Conservation (phyloP, 2,329 filamentous ascomycete genomes). For the Aspergillus neotritici region DNA sequence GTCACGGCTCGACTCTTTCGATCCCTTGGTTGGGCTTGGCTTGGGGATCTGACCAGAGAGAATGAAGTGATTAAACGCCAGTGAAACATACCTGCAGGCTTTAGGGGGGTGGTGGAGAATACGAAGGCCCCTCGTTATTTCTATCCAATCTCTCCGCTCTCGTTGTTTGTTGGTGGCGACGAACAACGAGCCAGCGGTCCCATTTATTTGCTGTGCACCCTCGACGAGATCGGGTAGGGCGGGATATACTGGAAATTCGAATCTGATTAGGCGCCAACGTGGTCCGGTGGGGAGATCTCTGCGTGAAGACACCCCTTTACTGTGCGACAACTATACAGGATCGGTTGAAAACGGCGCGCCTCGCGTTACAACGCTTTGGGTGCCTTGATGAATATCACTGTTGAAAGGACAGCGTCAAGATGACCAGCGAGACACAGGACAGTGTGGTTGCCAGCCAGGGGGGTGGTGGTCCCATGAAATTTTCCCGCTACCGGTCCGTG, state of each 20-base stretch:
- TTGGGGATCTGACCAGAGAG: not conserved
- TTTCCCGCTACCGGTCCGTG: constrained; percentile 56
- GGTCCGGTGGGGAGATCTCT: no score
- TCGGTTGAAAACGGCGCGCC: not conserved
- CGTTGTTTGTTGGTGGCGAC: not conserved
- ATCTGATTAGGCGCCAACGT: no score
- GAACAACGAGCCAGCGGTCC: constrained; percentile 2
- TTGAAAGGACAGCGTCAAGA: not conserved
- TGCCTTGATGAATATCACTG: not conserved
- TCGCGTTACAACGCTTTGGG: not conserved
- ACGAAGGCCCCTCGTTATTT: constrained; percentile 5
- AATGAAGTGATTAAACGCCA: constrained; percentile 14
- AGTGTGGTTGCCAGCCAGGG: constrained; percentile 9
- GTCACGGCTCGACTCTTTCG: no score
- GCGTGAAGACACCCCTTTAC: no score
- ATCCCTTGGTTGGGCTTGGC: not conserved
- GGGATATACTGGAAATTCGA: no score
- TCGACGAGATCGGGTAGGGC: not conserved
- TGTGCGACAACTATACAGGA: no score
- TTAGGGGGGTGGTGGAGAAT: constrained; percentile 10
- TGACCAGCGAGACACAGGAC: constrained; percentile 21
- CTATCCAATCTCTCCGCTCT: constrained; percentile 3
- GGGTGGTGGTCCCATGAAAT: constrained; percentile 35
- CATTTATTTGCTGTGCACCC: not conserved
- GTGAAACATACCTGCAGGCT: constrained; percentile 19